Conservation (phyloP, 202 grass and related monocot genomes). For the Cymbopogon flexuosus region DNA sequence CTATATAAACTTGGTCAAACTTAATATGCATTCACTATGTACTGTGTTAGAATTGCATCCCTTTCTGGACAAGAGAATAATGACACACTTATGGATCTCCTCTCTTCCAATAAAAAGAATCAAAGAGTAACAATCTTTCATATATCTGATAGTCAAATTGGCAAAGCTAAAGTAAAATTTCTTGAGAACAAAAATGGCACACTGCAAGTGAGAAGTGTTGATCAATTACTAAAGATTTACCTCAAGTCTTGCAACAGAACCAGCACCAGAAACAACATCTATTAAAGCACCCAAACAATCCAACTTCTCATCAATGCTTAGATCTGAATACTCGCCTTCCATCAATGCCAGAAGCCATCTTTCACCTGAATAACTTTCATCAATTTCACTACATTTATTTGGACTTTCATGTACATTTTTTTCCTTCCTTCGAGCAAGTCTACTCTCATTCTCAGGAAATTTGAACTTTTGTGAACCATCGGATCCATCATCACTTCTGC, state of each 20-base stretch:
- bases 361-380: conserved; percentile 91
- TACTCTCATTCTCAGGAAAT: conserved; percentile 39
- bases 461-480: conserved; percentile 43
- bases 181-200: conserved; percentile 7
- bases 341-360: conserved; percentile 86
- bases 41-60: background rate
- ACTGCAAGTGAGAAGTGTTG: background rate
- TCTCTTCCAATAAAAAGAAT: conserved; percentile 6
- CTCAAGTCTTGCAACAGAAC: conserved; percentile 72
- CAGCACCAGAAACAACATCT: conserved; percentile 75
- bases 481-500: conserved; percentile 61
- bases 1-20: background rate
- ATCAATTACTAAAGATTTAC: conserved; percentile 38
- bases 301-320: conserved; percentile 94
- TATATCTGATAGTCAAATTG: background rate
- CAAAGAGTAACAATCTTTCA: background rate
- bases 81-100: background rate
- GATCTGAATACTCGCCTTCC: conserved; percentile 89
- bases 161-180: conserved; percentile 18
- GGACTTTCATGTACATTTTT: conserved; percentile 39
- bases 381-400: conserved; percentile 75
- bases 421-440: conserved; percentile 41
- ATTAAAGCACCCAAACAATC: conserved; percentile 81
- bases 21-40: background rate
- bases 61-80: background rate